Conservation (phyloP, 306 rosid species). For the Fragaria nilgerrensis region DNA sequence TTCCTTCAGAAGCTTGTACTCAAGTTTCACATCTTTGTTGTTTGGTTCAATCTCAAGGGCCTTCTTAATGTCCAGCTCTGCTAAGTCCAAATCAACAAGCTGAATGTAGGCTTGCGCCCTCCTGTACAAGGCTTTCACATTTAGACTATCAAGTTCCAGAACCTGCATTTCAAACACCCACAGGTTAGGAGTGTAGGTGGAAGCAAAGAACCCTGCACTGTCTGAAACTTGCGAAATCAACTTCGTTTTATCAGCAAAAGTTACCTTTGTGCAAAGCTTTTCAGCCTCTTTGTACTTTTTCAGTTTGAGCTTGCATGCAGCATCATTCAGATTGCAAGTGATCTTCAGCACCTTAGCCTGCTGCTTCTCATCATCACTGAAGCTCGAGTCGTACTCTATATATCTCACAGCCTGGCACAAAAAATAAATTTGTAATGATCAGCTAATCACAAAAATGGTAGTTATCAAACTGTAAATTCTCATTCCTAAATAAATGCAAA, state of each 20-base stretch:
- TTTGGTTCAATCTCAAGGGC: constrained; percentile 45
- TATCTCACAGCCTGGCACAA: constrained; percentile 30
- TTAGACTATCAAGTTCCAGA: constrained; percentile 34
- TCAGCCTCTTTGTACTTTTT: constrained; percentile 38
- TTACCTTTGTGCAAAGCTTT: constrained; percentile 42
- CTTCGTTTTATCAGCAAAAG: neutral
- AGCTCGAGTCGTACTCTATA: constrained; percentile 36
- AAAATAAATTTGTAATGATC: neutral
- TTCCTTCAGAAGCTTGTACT: constrained; percentile 32
- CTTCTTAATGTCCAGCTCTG: constrained; percentile 45
- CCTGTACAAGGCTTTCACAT: constrained; percentile 45
- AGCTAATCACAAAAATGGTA: neutral
- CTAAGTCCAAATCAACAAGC: constrained; percentile 40
- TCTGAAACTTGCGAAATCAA: too few relatives aligned
- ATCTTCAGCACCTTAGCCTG: constrained; percentile 33
- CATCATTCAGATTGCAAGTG: constrained; percentile 38
- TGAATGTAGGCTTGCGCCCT: constrained; percentile 48
- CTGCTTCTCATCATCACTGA: constrained; percentile 40
- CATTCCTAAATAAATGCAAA: neutral
- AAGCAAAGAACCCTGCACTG: neutral
- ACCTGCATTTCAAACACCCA: constrained; percentile 14
- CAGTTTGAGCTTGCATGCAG: constrained; percentile 44
- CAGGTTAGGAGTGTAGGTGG: neutral
- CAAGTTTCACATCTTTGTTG: constrained; percentile 39
- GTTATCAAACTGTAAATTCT: too few relatives aligned